Base-by-base conservation (phyloP, 192 early-diverging fungal species). In the Podila horticola region DNA sequence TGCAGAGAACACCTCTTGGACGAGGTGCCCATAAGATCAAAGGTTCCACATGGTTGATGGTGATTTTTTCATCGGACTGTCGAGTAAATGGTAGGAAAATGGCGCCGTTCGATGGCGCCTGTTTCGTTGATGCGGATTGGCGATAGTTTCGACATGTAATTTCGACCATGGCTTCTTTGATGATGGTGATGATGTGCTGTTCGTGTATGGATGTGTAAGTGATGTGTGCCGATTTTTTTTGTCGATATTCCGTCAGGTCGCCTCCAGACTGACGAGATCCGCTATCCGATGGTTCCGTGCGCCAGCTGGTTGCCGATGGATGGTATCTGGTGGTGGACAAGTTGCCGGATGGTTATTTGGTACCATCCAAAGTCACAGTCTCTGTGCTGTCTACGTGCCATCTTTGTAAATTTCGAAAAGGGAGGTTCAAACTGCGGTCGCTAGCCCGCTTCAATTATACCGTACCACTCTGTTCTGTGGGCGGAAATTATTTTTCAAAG, bases 341-440 rank as follows among this genome's bases (percentile, higher is more conserved):
- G 1, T n/a, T 26, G 52, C 6, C 24, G n/a, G 24, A 55, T 24
- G 52, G 52, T 26, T 52, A 17, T n/a, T n/a, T 10, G 20, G 52
- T 8, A 55, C 22, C 20, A 55, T 55, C 52, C 52, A 55, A 55
- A n/a, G 22, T 55, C 22, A 55, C 52, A 24, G 52, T 55, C 52
- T 55, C 52, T 55, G 52, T 55, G 0, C 20, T 17, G 12, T 20
- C 52, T 55, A 55, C 52, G 52, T 55, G 52, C 52, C 52, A 55
- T 55, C 52, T 55, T 45, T 55, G 52, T 55, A 55, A 55, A 55
- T 55, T 55, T n/a, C 52, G 52, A 55, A 55, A 55, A 55, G 52
- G 52, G 52, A 55, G 52, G 52, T 55, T 55, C n/a, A 55, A 55
- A 55, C 52, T 55, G 52, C 52, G 52, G 52, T 9, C n/a, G 22